Evolutionary conservation across 2,329 filamentous ascomycete genomes (phyloP).

Genomic region (Diaporthe sp.): DNA sequence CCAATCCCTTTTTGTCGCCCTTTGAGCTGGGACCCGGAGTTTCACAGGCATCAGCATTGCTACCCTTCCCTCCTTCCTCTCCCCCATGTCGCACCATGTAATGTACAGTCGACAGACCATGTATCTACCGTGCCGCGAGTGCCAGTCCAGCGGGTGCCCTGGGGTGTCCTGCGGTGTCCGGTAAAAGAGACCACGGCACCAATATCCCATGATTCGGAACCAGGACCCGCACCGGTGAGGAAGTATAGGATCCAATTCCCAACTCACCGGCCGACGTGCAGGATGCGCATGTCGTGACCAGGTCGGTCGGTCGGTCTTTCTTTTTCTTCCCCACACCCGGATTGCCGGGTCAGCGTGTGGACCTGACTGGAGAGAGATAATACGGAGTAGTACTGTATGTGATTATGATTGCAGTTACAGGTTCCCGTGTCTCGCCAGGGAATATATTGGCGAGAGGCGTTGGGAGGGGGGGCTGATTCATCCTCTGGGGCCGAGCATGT

Average conservation of each 20-base stretch:
- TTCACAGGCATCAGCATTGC: neutral
- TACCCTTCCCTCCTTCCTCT: neutral
- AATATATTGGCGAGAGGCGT: neutral
- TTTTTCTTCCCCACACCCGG: neutral
- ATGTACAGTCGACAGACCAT: neutral
- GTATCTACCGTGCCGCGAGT: neutral
- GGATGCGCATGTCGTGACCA: constrained; percentile 13
- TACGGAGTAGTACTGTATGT: neutral
- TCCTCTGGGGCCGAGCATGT: neutral
- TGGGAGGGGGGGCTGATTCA: too few species aligned
- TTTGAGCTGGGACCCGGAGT: neutral
- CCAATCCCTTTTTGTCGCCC: neutral
- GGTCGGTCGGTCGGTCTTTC: neutral
- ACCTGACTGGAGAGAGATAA: too few species aligned
- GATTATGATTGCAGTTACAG: neutral
- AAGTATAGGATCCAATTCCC: constrained; percentile 10
- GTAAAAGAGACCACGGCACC: neutral
- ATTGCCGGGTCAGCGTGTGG: neutral
- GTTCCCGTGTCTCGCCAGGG: neutral
- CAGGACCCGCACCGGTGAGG: constrained; percentile 19
- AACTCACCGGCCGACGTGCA: constrained; percentile 22
- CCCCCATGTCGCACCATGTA: neutral
- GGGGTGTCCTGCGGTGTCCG: too few species aligned
- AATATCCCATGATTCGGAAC: constrained; percentile 8
- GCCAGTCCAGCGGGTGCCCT: neutral